Base-by-base conservation (phyloP, 2,329 filamentous ascomycete species). In the Fusarium sp. region DNA sequence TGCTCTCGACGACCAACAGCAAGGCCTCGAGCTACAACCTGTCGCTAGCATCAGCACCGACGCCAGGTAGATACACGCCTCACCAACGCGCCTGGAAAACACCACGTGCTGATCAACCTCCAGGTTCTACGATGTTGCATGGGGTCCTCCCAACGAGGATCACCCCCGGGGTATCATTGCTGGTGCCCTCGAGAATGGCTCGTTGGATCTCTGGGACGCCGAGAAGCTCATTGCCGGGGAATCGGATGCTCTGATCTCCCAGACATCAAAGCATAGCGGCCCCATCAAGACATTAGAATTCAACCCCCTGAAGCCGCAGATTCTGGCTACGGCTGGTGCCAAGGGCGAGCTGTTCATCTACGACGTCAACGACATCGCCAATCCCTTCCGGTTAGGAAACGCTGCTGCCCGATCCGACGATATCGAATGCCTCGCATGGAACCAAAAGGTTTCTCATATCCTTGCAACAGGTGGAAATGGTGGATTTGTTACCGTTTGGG, bases 401-500 rank as follows among this genome's bases (percentile, higher is more conserved):
- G 85, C 90, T 33, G 92, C 92, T 37, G 93, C 93, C 63, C 90
- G 94, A 72, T 91, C 93, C 35, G 94, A 98, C 71, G 95, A 99
- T 70, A 91, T 98, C 65, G 95, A 98, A 71, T 96, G 93, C 66
- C 82, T 99, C 58, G 94, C 97, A 68, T 99, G 96, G 96, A 99
- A 99, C 78, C 93, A 93, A 73, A 98, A 96, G 79, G 94, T 98
- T 37, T 87, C 94, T 13, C 94, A 99, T 74, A 99, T 99, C 74
- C 80, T 99, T 67, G 95, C 94, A 15, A 98, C 94, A 9, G 95
- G 95, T 66, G 94, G 93, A 73, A 90, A 88, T 61, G 93, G 93
- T 45, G 95, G 95, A 5, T 96, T 98, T 71, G 93, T 98, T 32
- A 98, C 95, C 3, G 94, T 99, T 15, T 99, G 95, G 95, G 95